Evolutionary conservation across 345 rosid species (phyloP).

Genomic region (Excoecaria agallocha): DNA sequence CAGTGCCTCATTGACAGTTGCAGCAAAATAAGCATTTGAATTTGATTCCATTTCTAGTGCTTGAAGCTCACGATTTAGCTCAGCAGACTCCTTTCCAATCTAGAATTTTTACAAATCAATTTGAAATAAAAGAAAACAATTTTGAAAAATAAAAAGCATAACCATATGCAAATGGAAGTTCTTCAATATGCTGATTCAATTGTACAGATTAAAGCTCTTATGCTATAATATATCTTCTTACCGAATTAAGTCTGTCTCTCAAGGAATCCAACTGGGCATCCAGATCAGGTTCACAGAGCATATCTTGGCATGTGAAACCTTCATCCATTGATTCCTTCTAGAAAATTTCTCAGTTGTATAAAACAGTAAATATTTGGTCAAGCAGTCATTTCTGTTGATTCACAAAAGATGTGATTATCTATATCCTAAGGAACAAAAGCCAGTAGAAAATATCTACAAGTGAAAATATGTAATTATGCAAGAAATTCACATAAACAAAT

Average conservation of each 20-base stretch:
- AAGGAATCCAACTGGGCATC: slow-evolving; percentile 64
- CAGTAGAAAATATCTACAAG: background rate
- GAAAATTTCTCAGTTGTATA: slow-evolving; percentile 3
- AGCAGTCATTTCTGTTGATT: background rate
- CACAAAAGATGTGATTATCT: background rate
- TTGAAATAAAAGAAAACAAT: too few species aligned
- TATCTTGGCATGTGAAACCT: slow-evolving; percentile 32
- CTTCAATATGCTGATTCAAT: background rate
- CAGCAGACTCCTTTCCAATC: slow-evolving; percentile 60
- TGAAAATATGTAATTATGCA: background rate
- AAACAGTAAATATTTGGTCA: too few species aligned
- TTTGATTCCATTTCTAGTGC: slow-evolving; percentile 51
- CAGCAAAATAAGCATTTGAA: slow-evolving; percentile 43
- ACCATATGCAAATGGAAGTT: background rate
- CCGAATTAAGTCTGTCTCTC: slow-evolving; percentile 59
- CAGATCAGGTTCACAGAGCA: slow-evolving; percentile 44
- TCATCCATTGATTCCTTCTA: slow-evolving; percentile 41
- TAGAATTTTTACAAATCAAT: slow-evolving; percentile 22
- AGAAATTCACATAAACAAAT: background rate
- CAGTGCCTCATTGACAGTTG: slow-evolving; percentile 50
- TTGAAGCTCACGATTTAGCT: slow-evolving; percentile 56
- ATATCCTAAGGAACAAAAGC: background rate
- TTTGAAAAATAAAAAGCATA: background rate
- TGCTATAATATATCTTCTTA: slow-evolving; percentile 27
- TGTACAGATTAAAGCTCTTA: background rate